phyloP scores from a whole-genome alignment of 305 asterid species.

The Fraxinus floribunda region DNA sequence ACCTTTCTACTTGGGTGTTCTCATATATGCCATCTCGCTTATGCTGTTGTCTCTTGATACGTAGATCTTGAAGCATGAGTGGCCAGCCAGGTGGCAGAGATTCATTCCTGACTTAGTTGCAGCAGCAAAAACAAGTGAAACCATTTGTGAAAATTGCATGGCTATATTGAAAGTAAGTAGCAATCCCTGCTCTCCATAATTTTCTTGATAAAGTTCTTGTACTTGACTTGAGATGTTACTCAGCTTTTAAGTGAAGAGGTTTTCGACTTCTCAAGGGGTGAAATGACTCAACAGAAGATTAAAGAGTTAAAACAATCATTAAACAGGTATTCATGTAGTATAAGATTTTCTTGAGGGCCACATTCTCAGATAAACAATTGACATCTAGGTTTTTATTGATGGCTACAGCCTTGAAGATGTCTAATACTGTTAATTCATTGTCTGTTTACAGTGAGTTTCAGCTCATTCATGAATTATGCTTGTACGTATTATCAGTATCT shows the following conservation, averaged over 20 bases:
- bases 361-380: not conserved
- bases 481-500: slow-evolving; percentile 85
- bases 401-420: not conserved
- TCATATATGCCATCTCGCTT: slow-evolving; percentile 9
- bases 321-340: slow-evolving; percentile 58
- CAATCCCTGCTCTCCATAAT: not conserved
- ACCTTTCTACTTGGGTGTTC: slow-evolving; percentile 1
- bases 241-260: slow-evolving; percentile 99
- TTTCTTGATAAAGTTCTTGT: slow-evolving; percentile 13
- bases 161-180: slow-evolving; percentile 72
- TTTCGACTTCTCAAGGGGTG: slow-evolving; percentile 99
- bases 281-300: slow-evolving; percentile 97
- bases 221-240: slow-evolving; percentile 23
- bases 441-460: slow-evolving; percentile 73
- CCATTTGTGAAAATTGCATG: slow-evolving; percentile 99
- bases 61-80: slow-evolving; percentile 97
- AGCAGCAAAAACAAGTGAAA: slow-evolving; percentile 93
- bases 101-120: slow-evolving; percentile 96
- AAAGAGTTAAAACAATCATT: slow-evolving; percentile 89
- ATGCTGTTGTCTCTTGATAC: slow-evolving; percentile 20
- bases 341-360: not conserved
- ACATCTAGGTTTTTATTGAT: not conserved
- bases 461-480: slow-evolving; percentile 95
- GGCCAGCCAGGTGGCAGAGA: slow-evolving; percentile 96
- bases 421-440: not conserved